Evolutionary conservation across 2,329 filamentous ascomycete species (phyloP).

Genomic region (Parastagonospora nodorum): DNA sequence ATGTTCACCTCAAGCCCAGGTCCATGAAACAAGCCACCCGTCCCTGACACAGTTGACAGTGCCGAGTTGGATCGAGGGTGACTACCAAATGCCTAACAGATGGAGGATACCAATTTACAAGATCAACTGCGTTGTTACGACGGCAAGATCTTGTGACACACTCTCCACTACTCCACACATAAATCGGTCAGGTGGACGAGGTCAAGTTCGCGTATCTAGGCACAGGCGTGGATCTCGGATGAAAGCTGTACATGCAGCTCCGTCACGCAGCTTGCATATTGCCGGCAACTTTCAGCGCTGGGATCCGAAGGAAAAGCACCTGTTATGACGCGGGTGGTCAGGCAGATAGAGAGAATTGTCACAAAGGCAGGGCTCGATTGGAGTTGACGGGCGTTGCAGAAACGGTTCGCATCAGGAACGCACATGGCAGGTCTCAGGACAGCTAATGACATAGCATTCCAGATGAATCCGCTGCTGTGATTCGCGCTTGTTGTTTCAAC

Average conservation of each 20-base stretch:
- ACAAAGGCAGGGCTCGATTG: conserved; percentile 3
- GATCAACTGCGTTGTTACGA: no score
- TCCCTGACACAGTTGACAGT: no score
- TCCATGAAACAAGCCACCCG: no score
- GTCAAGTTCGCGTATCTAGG: not conserved
- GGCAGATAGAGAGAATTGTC: conserved; percentile 1
- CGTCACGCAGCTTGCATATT: no score
- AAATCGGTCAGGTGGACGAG: not conserved
- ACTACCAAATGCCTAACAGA: no score
- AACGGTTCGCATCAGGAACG: conserved; percentile 14
- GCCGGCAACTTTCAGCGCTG: not conserved
- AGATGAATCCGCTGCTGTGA: conserved; percentile 1
- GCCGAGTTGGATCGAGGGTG: no score
- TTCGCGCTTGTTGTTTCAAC: conserved; percentile 17
- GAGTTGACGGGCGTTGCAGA: conserved; percentile 4
- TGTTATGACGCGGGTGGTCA: conserved; percentile 6
- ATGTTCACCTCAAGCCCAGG: no score
- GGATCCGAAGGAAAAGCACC: not conserved
- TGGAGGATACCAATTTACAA: no score
- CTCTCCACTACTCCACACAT: not conserved
- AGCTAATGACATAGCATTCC: conserved; percentile 11
- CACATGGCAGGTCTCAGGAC: conserved; percentile 19
- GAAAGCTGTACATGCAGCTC: no score
- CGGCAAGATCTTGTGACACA: no score
- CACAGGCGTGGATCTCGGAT: no score